phyloP scores from a whole-genome alignment of 1,139 yeast genomes.

The Suhomyces yuchorum region DNA sequence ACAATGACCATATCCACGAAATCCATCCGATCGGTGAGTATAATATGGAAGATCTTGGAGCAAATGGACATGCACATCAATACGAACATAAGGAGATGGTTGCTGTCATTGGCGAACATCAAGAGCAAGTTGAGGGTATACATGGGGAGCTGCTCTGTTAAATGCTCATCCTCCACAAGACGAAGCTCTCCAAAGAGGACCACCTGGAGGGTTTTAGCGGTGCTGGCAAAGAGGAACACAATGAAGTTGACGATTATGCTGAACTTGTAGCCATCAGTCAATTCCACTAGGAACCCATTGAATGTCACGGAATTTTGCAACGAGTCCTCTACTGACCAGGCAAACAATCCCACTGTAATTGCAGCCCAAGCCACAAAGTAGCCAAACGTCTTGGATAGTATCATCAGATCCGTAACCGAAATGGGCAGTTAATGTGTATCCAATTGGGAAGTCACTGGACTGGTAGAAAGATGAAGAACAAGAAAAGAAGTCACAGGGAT shows the following conservation, averaged over 20 bases:
- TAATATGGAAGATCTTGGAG: conserved; percentile 73
- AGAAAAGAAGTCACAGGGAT: background rate
- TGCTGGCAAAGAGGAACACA: conserved; percentile 39
- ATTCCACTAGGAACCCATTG: conserved; percentile 31
- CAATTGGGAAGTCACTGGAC: background rate
- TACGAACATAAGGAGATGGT: conserved; percentile 49
- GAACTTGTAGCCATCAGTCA: conserved; percentile 40
- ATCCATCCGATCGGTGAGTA: conserved; percentile 66
- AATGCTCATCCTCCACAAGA: conserved; percentile 66
- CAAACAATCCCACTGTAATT: conserved; percentile 27
- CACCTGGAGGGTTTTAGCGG: conserved; percentile 39
- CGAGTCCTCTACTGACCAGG: conserved; percentile 33
- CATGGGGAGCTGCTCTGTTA: conserved; percentile 54
- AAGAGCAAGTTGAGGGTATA: conserved; percentile 59
- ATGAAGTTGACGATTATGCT: conserved; percentile 36
- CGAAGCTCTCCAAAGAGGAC: conserved; percentile 76
- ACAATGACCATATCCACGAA: conserved; percentile 41
- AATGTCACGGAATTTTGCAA: conserved; percentile 29
- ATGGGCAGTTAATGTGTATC: background rate
- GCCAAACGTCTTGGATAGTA: conserved; percentile 9
- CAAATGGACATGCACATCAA: conserved; percentile 51
- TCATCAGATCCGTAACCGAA: background rate
- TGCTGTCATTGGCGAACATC: conserved; percentile 63
- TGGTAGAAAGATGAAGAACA: background rate
- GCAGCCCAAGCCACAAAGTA: conserved; percentile 32